Evolutionary conservation across 1,284 basidiomycete species (phyloP).

Genomic region (Puccinia novopanici): DNA sequence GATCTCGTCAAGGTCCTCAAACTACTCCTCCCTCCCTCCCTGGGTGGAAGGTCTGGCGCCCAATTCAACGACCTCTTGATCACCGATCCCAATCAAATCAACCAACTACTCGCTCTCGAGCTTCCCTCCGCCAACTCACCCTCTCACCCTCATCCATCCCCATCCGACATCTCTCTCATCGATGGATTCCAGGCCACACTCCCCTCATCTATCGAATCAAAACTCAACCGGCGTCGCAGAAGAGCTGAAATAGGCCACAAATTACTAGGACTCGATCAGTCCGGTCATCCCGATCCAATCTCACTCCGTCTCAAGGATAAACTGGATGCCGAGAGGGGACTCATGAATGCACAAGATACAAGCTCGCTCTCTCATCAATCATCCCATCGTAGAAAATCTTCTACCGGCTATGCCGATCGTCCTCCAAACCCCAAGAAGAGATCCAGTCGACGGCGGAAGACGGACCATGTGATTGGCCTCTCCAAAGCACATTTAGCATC

Average conservation of each 20-base stretch:
- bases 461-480: conserved; percentile 52
- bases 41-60: not conserved
- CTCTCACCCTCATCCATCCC: conserved; percentile 28
- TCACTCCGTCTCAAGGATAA: conserved; percentile 62
- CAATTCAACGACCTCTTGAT: conserved; percentile 22
- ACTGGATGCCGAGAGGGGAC: conserved; percentile 8
- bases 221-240: conserved; percentile 71
- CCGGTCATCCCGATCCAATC: conserved; percentile 65
- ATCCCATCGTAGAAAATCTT: conserved; percentile 65
- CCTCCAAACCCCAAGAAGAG: conserved; percentile 47
- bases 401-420: conserved; percentile 62
- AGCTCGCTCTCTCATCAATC: too few relatives aligned
- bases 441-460: conserved; percentile 51
- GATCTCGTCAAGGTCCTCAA: not conserved
- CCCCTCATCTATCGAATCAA: conserved; percentile 77
- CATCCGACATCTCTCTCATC: conserved; percentile 62
- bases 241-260: conserved; percentile 69
- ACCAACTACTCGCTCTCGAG: conserved; percentile 54
- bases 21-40: conserved; percentile 1
- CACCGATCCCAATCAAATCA: conserved; percentile 52
- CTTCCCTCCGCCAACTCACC: conserved; percentile 46
- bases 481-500: conserved; percentile 34
- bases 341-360: not conserved
- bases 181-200: conserved; percentile 88
- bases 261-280: conserved; percentile 66